phyloP scores from a whole-genome alignment of 1,284 basidiomycete genomes.

The Abortiporus biennis region DNA sequence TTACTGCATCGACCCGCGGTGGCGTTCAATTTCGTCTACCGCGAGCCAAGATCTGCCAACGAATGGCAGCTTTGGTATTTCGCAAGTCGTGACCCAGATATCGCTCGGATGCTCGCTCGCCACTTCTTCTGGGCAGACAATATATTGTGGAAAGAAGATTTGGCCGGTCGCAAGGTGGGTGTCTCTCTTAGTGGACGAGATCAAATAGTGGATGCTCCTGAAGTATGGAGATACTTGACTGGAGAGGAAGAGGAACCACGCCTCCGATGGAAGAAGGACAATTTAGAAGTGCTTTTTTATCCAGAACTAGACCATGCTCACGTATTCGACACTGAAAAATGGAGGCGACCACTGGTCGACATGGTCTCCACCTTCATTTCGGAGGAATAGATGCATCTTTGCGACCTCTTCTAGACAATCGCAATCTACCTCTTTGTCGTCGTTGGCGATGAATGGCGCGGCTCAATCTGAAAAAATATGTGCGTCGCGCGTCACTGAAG shows the following conservation, averaged over 20 bases:
- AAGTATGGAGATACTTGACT: conserved; percentile 48
- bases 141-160: conserved; percentile 53
- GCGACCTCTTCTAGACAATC: too few species aligned
- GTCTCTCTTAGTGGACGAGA: conserved; percentile 49
- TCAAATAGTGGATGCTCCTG: conserved; percentile 49
- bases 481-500: too few species aligned
- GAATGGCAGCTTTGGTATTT: conserved; percentile 70
- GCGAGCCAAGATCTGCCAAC: conserved; percentile 42
- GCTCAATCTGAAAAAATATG: too few species aligned
- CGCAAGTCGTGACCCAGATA: conserved; percentile 54
- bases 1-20: conserved; percentile 54
- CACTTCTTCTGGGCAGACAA: conserved; percentile 65
- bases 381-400: too few species aligned
- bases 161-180: conserved; percentile 25
- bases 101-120: conserved; percentile 48
- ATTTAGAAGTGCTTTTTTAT: conserved; percentile 47
- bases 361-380: conserved; percentile 34
- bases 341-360: conserved; percentile 31
- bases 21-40: conserved; percentile 62
- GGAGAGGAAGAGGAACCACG: conserved; percentile 24
- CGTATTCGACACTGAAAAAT: conserved; percentile 40
- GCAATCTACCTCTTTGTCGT: too few species aligned
- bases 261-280: conserved; percentile 29
- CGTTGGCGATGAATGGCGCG: too few species aligned
- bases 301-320: conserved; percentile 48